Base-by-base conservation (phyloP, 1,284 basidiomycete species). In the Rhodotorula sp. region DNA sequence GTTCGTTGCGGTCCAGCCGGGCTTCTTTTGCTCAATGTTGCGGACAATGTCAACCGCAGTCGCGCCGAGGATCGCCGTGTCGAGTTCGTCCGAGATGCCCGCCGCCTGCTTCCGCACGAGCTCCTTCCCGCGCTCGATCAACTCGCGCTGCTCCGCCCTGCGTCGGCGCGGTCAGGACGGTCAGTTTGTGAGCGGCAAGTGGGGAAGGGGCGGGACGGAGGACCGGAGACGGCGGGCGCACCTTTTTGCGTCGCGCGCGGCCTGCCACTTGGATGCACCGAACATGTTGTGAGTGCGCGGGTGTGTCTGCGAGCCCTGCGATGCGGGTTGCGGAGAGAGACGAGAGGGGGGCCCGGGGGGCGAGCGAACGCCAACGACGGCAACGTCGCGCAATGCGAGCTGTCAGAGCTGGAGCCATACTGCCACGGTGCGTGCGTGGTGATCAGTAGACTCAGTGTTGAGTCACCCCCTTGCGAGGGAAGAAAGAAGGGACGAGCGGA, bases 1-100 rank as follows among this genome's bases (percentile, higher is more conserved):
- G 58, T 84, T 81, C 2, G 84, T 84, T 13, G 91, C 87, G 0
- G 89, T 91, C 90, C 90, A 93, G 79, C 85, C 82, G 15, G 86
- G 52, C 22, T 47, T 51, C 24, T 47, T 24, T 0, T 48, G 0
- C 17, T 55, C 58, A 55, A 74, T 73, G 27, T 52, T 67, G 58
- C 20, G 27, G 34, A 70, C 68, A 54, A 70, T 70, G 13, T 53
- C 13, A 2, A n/a, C 13, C 7, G 68, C 61, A 2, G 36, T 52
- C 19, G 68, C 62, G 4, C 39, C 17, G 15, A 66, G 64, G 34
- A 70, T 70, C 20, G 48, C 61, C 19, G 4, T 5, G 27, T 66
- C 64, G 27, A 66, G 56, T 2, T 57, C 27, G 39, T 15, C n/a
- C 9, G 34, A 27, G 27, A 61, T 20, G 20, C 4, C 39, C 34